A percentile compares a stretch with the other conserved stretches of the same genome.
phyloP scores from a whole-genome alignment of 1,284 basidiomycete genomes.

The Malassezia nana region DNA sequence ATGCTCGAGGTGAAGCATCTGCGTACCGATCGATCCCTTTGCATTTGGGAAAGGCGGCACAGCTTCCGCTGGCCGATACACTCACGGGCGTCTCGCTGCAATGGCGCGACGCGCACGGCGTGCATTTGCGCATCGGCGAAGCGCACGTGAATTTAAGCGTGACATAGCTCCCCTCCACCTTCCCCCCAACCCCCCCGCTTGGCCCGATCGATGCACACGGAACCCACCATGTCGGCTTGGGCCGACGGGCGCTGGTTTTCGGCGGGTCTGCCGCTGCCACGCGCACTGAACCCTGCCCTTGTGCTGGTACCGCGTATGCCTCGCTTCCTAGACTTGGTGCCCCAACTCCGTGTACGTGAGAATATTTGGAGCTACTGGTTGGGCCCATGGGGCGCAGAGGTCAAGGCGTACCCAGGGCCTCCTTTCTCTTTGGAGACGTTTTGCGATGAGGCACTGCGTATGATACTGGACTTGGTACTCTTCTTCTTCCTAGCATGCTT shows the following conservation, averaged over 20 bases:
- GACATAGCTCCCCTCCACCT: constrained; percentile 1
- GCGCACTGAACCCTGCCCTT: neutral
- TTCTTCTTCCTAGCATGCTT: neutral
- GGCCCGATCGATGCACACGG: neutral
- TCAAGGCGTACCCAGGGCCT: neutral
- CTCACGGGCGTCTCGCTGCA: constrained; percentile 23
- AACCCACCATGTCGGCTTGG: neutral
- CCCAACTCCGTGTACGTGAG: neutral
- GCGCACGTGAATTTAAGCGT: constrained; percentile 35
- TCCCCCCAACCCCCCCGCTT: neutral
- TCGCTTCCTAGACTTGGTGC: constrained; percentile 1
- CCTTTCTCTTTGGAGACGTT: neutral
- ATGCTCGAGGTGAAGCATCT: constrained; percentile 48
- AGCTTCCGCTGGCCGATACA: constrained; percentile 4
- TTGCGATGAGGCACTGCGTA: neutral
- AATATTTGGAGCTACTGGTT: neutral
- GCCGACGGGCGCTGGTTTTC: neutral
- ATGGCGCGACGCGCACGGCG: constrained; percentile 34
- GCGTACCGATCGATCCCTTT: constrained; percentile 44
- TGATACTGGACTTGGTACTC: constrained; percentile 1
- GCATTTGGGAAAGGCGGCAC: constrained; percentile 25
- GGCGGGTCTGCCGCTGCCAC: neutral
- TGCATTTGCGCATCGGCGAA: constrained; percentile 32
- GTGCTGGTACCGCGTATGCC: neutral
- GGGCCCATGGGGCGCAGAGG: neutral